A percentile compares a stretch with the other conserved stretches of the same genome.
These are phyloP conservation scores for Anethum foeniculum DNA, from an alignment of 140 eudicot genomes.

Conservation along the genomic window DNA sequence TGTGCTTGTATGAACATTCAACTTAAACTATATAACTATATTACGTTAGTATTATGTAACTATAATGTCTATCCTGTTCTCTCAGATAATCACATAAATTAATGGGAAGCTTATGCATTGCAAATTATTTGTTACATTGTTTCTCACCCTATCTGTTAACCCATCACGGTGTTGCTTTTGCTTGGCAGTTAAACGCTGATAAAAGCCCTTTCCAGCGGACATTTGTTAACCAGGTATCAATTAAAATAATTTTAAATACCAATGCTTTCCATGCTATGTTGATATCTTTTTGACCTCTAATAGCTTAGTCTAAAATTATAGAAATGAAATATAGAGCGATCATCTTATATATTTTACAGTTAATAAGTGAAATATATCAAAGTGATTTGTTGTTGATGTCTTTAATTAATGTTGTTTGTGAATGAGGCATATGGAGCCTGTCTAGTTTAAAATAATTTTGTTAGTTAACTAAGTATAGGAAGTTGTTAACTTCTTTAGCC, in stretches of 20 bases:
- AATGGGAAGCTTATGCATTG: neutral
- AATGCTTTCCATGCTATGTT: neutral
- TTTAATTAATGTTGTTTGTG: neutral
- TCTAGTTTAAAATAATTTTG: neutral
- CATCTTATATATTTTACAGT: neutral
- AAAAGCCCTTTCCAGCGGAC: slow-evolving; percentile 97
- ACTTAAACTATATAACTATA: neutral
- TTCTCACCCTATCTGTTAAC: neutral
- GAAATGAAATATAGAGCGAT: neutral
- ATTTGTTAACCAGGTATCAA: slow-evolving; percentile 85
- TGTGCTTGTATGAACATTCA: neutral
- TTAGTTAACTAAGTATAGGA: neutral
- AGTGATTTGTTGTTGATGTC: neutral
- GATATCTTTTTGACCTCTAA: neutral
- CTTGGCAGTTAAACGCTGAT: slow-evolving; percentile 80
- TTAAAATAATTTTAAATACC: neutral
- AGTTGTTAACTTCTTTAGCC: neutral
- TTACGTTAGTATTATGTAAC: neutral
- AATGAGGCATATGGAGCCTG: neutral
- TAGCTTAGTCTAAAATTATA: neutral
- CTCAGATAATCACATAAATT: neutral
- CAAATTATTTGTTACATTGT: neutral
- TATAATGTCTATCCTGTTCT: neutral
- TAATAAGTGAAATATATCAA: neutral
- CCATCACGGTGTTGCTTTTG: slow-evolving; percentile 11